Evolutionary conservation across 2,329 filamentous ascomycete species (phyloP).

Genomic region (Didymella arachidicola): DNA sequence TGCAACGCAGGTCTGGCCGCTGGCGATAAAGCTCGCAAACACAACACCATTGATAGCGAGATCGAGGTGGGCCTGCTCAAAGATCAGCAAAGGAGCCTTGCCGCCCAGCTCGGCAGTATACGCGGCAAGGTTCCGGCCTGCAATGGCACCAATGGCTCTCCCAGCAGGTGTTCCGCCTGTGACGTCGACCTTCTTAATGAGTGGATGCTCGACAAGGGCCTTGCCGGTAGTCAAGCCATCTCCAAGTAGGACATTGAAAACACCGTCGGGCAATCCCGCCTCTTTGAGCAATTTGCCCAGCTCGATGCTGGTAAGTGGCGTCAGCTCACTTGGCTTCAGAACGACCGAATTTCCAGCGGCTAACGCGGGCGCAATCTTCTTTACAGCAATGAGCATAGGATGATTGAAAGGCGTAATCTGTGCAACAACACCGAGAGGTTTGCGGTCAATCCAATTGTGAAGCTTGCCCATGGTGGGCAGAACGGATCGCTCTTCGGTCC

Average conservation of each 20-base stretch:
- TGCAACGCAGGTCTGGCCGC: constrained; percentile 65
- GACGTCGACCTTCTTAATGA: constrained; percentile 51
- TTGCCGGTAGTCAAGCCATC: constrained; percentile 47
- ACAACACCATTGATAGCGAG: constrained; percentile 50
- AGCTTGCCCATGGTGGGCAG: constrained; percentile 68
- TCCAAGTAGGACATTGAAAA: constrained; percentile 47
- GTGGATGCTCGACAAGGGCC: constrained; percentile 45
- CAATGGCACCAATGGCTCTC: constrained; percentile 48
- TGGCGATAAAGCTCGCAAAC: constrained; percentile 59
- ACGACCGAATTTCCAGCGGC: constrained; percentile 49
- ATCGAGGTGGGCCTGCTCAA: constrained; percentile 48
- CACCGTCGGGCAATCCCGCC: constrained; percentile 49
- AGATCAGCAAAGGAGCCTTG: constrained; percentile 50
- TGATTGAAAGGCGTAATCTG: constrained; percentile 53
- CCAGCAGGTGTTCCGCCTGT: constrained; percentile 51
- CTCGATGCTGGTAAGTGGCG: constrained; percentile 48
- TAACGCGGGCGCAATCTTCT: constrained; percentile 51
- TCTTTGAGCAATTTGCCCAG: constrained; percentile 49
- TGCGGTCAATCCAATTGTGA: constrained; percentile 54
- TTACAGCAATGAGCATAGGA: constrained; percentile 52
- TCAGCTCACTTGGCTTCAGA: constrained; percentile 51
- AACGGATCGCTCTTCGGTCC: constrained; percentile 72
- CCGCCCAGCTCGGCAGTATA: constrained; percentile 51
- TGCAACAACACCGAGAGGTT: constrained; percentile 49
- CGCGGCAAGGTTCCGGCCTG: constrained; percentile 45